Percentiles rank a stretch among this genome's conserved stretches.
phyloP scores from a whole-genome alignment of 2,329 filamentous ascomycete species.

The Fusarium sp. region DNA sequence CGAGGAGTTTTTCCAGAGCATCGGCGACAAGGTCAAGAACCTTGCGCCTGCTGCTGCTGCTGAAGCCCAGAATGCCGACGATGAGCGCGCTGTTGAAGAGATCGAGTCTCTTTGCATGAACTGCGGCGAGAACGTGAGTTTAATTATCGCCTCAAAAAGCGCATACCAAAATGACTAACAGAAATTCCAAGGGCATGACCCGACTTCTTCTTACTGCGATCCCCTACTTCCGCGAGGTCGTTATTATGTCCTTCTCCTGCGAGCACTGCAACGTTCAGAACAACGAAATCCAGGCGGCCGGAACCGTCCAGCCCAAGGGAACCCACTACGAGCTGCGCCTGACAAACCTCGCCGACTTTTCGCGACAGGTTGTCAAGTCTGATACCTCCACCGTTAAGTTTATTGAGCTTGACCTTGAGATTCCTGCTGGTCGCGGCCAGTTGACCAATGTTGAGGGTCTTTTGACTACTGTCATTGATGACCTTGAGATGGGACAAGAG shows the following conservation, averaged over 20 bases:
- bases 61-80: conserved; percentile 51
- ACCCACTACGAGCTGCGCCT: conserved; percentile 85
- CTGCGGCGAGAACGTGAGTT: conserved; percentile 78
- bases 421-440: conserved; percentile 89
- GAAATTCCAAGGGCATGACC: conserved; percentile 76
- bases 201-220: conserved; percentile 90
- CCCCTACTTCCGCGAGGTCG: conserved; percentile 96
- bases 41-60: conserved; percentile 57
- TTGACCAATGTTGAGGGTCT: conserved; percentile 95
- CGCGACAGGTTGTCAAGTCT: conserved; percentile 90
- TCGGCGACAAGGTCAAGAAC: conserved; percentile 70
- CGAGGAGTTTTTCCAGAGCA: conserved; percentile 70
- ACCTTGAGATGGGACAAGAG: conserved; percentile 85
- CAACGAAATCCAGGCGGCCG: conserved; percentile 93
- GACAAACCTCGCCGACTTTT: conserved; percentile 78
- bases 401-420: conserved; percentile 92
- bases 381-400: conserved; percentile 88
- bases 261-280: conserved; percentile 90
- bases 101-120: conserved; percentile 89
- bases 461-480: conserved; percentile 80
- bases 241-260: conserved; percentile 97
- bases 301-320: conserved; percentile 90
- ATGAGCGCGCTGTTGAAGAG: conserved; percentile 71
- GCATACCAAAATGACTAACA: conserved; percentile 30
- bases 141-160: background rate